A percentile compares a stretch with the other conserved stretches of the same genome.
Conservation (phyloP, 148 eudicot species). For the Oxyria digyna region DNA sequence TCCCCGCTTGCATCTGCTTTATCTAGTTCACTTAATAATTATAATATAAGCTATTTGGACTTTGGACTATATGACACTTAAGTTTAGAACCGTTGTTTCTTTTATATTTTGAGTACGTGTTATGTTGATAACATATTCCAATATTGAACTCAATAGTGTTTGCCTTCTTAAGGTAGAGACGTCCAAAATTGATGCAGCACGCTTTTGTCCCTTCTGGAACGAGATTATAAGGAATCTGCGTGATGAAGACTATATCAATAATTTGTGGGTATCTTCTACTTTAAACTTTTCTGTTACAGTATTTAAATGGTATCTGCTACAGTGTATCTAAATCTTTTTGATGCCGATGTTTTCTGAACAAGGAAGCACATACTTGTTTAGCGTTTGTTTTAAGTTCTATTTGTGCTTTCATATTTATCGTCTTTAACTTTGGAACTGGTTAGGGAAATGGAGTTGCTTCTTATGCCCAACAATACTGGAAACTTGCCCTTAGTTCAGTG, state of each 20-base stretch:
- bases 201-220: constrained; percentile 95
- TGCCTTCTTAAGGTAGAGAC: constrained; percentile 21
- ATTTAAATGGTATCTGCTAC: too few species aligned
- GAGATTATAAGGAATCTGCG: constrained; percentile 81
- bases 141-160: neutral
- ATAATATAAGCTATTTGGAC: neutral
- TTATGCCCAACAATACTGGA: constrained; percentile 76
- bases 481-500: constrained; percentile 85
- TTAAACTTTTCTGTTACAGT: constrained; percentile 9
- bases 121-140: neutral
- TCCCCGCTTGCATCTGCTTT: neutral
- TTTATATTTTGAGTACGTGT: neutral
- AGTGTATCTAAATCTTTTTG: neutral
- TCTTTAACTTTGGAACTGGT: neutral
- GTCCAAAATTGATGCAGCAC: constrained; percentile 67
- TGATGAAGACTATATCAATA: constrained; percentile 79
- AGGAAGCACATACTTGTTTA: neutral
- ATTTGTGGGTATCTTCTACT: constrained; percentile 36
- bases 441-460: constrained; percentile 94
- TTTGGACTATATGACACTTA: neutral
- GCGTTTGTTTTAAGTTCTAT: neutral
- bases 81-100: neutral
- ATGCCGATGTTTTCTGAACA: neutral
- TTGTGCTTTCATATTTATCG: constrained; percentile 2
- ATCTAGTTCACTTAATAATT: neutral